Evolutionary conservation across 352 stramenopile species (phyloP).

Genomic region (Pseudoperonospora humuli): DNA sequence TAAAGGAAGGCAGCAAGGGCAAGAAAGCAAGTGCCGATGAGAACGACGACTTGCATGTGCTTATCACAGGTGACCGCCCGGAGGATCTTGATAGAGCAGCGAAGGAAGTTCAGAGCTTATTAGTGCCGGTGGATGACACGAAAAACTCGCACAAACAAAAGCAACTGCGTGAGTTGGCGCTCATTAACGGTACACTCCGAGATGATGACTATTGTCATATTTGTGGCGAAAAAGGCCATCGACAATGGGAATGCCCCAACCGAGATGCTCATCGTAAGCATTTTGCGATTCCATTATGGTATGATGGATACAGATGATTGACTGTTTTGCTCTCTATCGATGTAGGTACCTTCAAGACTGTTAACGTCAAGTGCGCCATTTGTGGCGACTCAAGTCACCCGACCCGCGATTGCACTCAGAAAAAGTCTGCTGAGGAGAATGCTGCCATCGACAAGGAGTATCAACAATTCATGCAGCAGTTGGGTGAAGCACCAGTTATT

Average conservation of each 20-base stretch:
- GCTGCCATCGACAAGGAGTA: conserved; percentile 82
- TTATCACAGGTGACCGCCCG: conserved; percentile 89
- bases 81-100: conserved; percentile 80
- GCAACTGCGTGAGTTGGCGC: conserved; percentile 95
- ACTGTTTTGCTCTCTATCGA: conserved; percentile 3
- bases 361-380: conserved; percentile 94
- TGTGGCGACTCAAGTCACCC: conserved; percentile 97
- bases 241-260: conserved; percentile 95
- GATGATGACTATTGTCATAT: conserved; percentile 97
- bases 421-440: conserved; percentile 64
- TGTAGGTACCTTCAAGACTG: conserved; percentile 65
- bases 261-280: conserved; percentile 61
- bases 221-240: conserved; percentile 97
- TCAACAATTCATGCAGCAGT: conserved; percentile 81
- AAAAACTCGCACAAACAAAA: conserved; percentile 97
- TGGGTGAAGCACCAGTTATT: conserved; percentile 68
- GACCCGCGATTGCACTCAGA: conserved; percentile 94
- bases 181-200: conserved; percentile 98
- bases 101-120: conserved; percentile 84
- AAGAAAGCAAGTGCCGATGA: conserved; percentile 89
- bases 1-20: conserved; percentile 95
- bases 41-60: conserved; percentile 95
- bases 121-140: conserved; percentile 89
- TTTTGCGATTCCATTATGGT: background rate
- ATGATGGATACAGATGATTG: conserved; percentile 9